These are phyloP conservation scores for Monotropa hypopitys DNA, from an alignment of 179 eudicot genomes.

Conservation along the genomic window DNA sequence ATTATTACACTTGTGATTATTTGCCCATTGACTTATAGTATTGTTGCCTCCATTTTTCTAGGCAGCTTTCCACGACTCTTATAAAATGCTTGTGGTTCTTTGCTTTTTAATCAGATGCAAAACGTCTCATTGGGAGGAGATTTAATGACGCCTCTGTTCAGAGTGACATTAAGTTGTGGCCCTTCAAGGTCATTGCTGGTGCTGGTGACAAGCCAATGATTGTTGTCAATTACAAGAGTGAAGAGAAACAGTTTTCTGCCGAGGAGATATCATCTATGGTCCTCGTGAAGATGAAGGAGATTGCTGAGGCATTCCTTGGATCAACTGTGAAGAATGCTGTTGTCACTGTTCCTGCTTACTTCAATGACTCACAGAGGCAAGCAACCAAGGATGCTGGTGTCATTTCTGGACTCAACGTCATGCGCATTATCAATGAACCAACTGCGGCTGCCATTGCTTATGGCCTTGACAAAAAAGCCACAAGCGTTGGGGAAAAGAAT, in stretches of 20 bases:
- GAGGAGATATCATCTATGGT: slow-evolving; percentile 15
- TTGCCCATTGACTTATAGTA: background rate
- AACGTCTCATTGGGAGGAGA: slow-evolving; percentile 13
- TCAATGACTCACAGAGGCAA: slow-evolving; percentile 13
- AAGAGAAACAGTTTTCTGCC: slow-evolving; percentile 14
- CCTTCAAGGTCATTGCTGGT: slow-evolving; percentile 12
- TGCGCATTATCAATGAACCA: slow-evolving; percentile 13
- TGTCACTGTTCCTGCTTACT: slow-evolving; percentile 14
- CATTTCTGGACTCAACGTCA: slow-evolving; percentile 11
- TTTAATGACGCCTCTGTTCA: slow-evolving; percentile 12
- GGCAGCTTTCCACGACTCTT: background rate
- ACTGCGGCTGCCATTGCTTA: slow-evolving; percentile 14
- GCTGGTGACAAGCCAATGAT: slow-evolving; percentile 15
- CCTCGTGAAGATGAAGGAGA: slow-evolving; percentile 11
- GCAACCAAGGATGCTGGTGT: slow-evolving; percentile 15
- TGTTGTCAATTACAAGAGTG: slow-evolving; percentile 11
- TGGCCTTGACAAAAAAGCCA: slow-evolving; percentile 14
- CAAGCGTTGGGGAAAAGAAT: slow-evolving; percentile 8
- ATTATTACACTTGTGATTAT: background rate
- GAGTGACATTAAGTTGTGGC: slow-evolving; percentile 13
- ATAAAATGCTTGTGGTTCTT: background rate
- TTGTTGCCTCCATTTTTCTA: background rate
- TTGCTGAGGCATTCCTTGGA: slow-evolving; percentile 15
- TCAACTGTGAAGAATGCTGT: slow-evolving; percentile 12
- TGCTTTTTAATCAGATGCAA: slow-evolving; percentile 6